phyloP scores from a whole-genome alignment of 2,329 filamentous ascomycete species.

The Zymoseptoria passerinii region DNA sequence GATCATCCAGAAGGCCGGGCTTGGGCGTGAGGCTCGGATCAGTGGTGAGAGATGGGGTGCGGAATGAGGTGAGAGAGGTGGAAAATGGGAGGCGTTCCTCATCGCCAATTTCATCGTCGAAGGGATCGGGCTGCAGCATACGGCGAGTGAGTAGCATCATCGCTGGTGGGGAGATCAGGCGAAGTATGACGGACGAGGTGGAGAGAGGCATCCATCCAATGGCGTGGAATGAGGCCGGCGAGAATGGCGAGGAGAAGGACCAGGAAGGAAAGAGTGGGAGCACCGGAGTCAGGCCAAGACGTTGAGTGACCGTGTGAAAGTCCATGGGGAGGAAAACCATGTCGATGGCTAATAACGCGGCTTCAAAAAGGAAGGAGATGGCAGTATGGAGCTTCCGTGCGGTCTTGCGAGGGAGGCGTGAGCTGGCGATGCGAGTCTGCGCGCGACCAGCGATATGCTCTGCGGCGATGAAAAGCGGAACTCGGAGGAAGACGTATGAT shows the following conservation, averaged over 20 bases:
- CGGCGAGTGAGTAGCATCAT: slow-evolving; percentile 6
- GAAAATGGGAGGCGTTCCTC: slow-evolving; percentile 13
- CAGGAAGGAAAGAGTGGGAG: slow-evolving; percentile 16
- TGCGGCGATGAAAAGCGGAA: slow-evolving; percentile 11
- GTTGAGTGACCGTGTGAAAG: slow-evolving; percentile 20
- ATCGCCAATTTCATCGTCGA: slow-evolving; percentile 9
- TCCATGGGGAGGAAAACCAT: slow-evolving; percentile 21
- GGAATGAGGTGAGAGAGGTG: slow-evolving; percentile 17
- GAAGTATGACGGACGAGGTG: slow-evolving; percentile 2
- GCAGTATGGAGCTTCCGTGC: slow-evolving; percentile 8
- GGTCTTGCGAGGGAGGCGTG: slow-evolving; percentile 8
- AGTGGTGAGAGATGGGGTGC: slow-evolving; percentile 15
- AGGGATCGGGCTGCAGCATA: neutral
- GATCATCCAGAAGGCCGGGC: slow-evolving; percentile 8
- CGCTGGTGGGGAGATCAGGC: slow-evolving; percentile 13
- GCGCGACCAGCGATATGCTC: slow-evolving; percentile 13
- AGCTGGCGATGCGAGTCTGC: slow-evolving; percentile 8
- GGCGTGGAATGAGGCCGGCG: slow-evolving; percentile 11
- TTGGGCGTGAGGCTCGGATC: neutral
- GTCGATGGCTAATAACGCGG: slow-evolving; percentile 15
- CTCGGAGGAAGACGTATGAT: slow-evolving; percentile 9
- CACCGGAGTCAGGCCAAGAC: slow-evolving; percentile 19
- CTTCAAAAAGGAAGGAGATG: slow-evolving; percentile 9
- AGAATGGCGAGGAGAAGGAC: slow-evolving; percentile 10
- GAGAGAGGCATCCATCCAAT: slow-evolving; percentile 11